Conservation (phyloP, 1,284 basidiomycete genomes). For the Naganishia sp. region DNA sequence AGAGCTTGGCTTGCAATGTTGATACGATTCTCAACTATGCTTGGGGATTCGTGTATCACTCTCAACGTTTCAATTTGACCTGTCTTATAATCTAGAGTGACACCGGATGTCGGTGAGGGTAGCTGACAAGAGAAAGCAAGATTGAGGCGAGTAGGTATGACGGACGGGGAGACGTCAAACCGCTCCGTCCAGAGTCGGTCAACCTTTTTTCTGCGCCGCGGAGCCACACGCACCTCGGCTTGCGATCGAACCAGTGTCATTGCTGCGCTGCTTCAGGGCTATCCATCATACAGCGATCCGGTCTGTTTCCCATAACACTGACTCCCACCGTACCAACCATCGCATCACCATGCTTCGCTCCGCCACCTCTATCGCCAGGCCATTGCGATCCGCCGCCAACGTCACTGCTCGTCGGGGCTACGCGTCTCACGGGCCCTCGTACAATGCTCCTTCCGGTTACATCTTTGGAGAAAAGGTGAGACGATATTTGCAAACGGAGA, state of each 20-base stretch:
- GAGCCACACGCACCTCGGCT: not conserved
- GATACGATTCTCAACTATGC: not conserved
- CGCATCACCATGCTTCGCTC: conserved; percentile 25
- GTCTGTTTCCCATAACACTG: too few species aligned
- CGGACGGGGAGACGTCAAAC: not conserved
- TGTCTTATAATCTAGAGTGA: not conserved
- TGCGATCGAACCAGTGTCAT: conserved; percentile 1
- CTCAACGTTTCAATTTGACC: not conserved
- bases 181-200: conserved; percentile 1
- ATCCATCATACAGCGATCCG: too few species aligned
- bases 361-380: conserved; percentile 6
- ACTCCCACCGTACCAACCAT: too few species aligned
- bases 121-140: not conserved
- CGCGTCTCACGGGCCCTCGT: conserved; percentile 63
- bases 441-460: conserved; percentile 83
- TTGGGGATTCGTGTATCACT: not conserved
- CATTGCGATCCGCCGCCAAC: conserved; percentile 8
- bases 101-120: not conserved
- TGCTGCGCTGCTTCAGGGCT: too few species aligned
- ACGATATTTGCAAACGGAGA: conserved; percentile 19
- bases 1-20: not conserved
- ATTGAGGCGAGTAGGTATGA: not conserved
- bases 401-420: conserved; percentile 15
- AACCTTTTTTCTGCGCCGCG: conserved; percentile 10
- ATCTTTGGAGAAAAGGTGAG: conserved; percentile 85